These are phyloP conservation scores for Xylaria polymorpha DNA, from an alignment of 2,329 filamentous ascomycete species.

Conservation along the genomic window DNA sequence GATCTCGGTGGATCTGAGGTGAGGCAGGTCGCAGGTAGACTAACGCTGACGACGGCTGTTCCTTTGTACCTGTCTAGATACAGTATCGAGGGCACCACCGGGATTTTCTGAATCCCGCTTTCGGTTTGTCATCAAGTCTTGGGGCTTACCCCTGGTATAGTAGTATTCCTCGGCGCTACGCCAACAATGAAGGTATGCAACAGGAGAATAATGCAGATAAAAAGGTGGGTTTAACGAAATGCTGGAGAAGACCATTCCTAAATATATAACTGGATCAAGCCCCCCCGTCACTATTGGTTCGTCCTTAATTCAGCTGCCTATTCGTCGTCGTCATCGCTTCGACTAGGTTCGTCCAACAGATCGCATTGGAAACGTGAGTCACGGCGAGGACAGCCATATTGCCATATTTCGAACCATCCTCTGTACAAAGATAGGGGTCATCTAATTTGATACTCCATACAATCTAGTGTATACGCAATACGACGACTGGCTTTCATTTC, in stretches of 20 bases:
- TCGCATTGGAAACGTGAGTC: slow-evolving; percentile 25
- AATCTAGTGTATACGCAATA: slow-evolving; percentile 18
- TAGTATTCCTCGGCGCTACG: neutral
- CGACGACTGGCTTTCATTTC: slow-evolving; percentile 13
- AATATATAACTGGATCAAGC: slow-evolving; percentile 14
- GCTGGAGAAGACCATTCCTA: neutral
- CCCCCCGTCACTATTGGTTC: slow-evolving; percentile 22
- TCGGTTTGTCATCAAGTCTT: neutral
- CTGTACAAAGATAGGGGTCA: neutral
- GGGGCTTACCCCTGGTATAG: slow-evolving; percentile 3
- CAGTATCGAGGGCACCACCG: slow-evolving; percentile 11
- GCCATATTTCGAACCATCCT: neutral
- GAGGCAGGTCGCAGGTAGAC: neutral
- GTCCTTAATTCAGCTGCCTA: slow-evolving; percentile 33
- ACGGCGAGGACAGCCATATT: slow-evolving; percentile 5
- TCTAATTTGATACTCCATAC: neutral
- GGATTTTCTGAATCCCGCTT: slow-evolving; percentile 23
- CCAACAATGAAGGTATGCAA: slow-evolving; percentile 1
- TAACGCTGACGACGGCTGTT: slow-evolving; percentile 25
- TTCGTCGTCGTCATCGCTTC: slow-evolving; percentile 31
- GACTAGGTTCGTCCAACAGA: slow-evolving; percentile 5
- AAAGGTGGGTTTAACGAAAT: neutral
- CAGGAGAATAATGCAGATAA: slow-evolving; percentile 12
- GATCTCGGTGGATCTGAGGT: slow-evolving; percentile 16
- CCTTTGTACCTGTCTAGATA: slow-evolving; percentile 6